Percentiles rank a stretch among this genome's conserved stretches.
Conservation (phyloP, 2,329 filamentous ascomycete species). For the Fusarium siculi region DNA sequence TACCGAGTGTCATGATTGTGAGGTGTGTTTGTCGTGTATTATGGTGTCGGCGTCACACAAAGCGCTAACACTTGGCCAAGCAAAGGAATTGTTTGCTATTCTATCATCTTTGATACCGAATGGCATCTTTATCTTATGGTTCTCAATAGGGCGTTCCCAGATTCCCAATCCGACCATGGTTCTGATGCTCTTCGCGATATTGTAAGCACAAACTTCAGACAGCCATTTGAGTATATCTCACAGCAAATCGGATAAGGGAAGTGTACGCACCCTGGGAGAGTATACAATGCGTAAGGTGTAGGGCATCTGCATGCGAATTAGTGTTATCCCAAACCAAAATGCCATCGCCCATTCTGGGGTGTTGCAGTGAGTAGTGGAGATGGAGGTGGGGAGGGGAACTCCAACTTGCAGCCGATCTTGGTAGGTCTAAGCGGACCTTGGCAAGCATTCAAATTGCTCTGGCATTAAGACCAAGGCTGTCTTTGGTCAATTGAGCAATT, state of each 20-base stretch:
- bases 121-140: background rate
- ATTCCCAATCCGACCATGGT: slow-evolving; percentile 2
- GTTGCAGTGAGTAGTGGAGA: background rate
- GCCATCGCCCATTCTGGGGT: background rate
- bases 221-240: background rate
- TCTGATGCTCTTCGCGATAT: background rate
- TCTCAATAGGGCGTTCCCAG: background rate
- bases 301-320: background rate
- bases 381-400: background rate
- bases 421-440: slow-evolving; percentile 6
- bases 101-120: too few species aligned
- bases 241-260: background rate
- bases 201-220: background rate
- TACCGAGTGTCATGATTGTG: slow-evolving; percentile 38
- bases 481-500: background rate
- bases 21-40: background rate
- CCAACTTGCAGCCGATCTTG: background rate
- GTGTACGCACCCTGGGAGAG: background rate
- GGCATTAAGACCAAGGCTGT: background rate
- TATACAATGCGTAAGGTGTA: background rate
- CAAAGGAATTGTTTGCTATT: background rate
- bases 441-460: background rate
- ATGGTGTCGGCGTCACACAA: background rate
- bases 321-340: background rate
- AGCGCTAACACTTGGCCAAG: background rate